Conservation (phyloP, 2,329 filamentous ascomycete genomes). For the Xylaria sp. region DNA sequence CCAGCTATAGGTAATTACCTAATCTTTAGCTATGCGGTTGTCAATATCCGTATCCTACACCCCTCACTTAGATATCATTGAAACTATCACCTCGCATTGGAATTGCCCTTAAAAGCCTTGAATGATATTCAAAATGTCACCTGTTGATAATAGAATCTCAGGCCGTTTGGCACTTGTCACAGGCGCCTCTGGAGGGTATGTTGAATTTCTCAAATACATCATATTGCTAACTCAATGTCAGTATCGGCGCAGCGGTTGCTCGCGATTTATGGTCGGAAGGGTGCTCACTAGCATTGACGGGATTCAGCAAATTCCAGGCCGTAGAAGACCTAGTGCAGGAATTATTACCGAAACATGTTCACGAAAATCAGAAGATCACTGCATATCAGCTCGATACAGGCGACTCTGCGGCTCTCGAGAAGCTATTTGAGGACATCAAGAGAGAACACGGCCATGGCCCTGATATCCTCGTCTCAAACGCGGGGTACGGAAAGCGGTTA, state of each 20-base stretch:
- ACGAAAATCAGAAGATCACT: conserved; percentile 55
- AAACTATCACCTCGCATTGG: background rate
- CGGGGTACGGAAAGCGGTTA: conserved; percentile 72
- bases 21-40: background rate
- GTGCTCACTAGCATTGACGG: conserved; percentile 50
- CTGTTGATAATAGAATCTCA: conserved; percentile 48
- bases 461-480: conserved; percentile 74
- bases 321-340: conserved; percentile 46
- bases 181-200: conserved; percentile 51
- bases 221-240: conserved; percentile 35
- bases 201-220: background rate
- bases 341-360: conserved; percentile 38
- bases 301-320: conserved; percentile 44
- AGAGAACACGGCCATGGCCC: conserved; percentile 61
- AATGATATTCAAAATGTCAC: conserved; percentile 38
- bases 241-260: conserved; percentile 50
- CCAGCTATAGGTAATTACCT: background rate
- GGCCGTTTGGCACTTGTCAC: conserved; percentile 51
- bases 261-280: conserved; percentile 50
- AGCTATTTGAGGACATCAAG: conserved; percentile 65
- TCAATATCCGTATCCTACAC: conserved; percentile 7
- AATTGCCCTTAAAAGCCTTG: background rate
- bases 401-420: conserved; percentile 61
- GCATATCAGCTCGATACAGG: conserved; percentile 68
- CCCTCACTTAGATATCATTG: conserved; percentile 13